phyloP scores from a whole-genome alignment of 2,329 filamentous ascomycete species.

The Amesomyces nigricolor region DNA sequence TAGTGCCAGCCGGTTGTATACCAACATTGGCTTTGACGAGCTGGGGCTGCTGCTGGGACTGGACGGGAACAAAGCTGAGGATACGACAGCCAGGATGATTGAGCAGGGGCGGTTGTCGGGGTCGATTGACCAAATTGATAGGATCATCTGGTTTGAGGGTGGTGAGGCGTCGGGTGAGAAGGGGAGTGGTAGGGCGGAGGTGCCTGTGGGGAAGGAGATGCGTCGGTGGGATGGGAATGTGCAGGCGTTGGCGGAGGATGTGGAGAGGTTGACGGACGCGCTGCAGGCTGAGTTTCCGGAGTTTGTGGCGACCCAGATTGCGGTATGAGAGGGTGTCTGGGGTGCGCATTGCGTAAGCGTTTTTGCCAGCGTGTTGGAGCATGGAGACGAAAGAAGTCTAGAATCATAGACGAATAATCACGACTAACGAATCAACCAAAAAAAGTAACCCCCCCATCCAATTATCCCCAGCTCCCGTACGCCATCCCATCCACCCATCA shows the following conservation, averaged over 20 bases:
- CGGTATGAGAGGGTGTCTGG: slow-evolving; percentile 11
- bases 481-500: background rate
- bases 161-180: slow-evolving; percentile 65
- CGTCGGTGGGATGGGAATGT: slow-evolving; percentile 87
- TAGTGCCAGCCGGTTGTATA: slow-evolving; percentile 72
- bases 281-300: slow-evolving; percentile 67
- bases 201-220: slow-evolving; percentile 63
- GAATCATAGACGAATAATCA: slow-evolving; percentile 8
- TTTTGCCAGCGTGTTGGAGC: background rate
- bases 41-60: slow-evolving; percentile 74
- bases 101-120: slow-evolving; percentile 86
- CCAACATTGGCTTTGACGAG: slow-evolving; percentile 69
- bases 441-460: background rate
- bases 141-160: slow-evolving; percentile 78
- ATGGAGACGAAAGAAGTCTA: background rate
- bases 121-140: slow-evolving; percentile 89
- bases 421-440: slow-evolving; percentile 3
- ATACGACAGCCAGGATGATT: slow-evolving; percentile 90
- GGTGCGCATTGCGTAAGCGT: background rate
- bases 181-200: slow-evolving; percentile 59
- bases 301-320: slow-evolving; percentile 24
- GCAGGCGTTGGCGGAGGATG: slow-evolving; percentile 74
- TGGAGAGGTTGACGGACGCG: slow-evolving; percentile 28
- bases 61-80: slow-evolving; percentile 75
- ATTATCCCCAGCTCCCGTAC: background rate